Base-by-base conservation (phyloP, 257 asterid species). In the Haberlea rhodopensis region DNA sequence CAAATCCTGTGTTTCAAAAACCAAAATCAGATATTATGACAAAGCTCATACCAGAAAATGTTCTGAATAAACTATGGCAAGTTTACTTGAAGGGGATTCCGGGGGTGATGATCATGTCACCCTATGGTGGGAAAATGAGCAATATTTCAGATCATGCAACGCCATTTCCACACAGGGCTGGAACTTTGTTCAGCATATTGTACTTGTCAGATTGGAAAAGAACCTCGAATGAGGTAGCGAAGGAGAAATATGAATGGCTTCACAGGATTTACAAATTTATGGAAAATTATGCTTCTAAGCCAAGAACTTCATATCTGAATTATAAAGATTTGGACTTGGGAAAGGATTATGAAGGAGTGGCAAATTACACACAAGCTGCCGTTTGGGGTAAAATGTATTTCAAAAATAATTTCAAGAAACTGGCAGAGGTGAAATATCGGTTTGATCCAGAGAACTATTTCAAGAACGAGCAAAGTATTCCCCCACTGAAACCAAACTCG, bases 401-500 rank as follows among this genome's bases (percentile, higher is more conserved):
- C 56, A 75, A 69, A 29, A 19, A 21, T 22, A 80, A 76, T 40
- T 79, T 70, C 24, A 61, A 76, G n/a, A 73, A 63, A 5, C 28
- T 80, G 67, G 85, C 73, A 16, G 45, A 63, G 31, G 66, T 73
- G 32, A 80, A 80, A 29, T 46, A 73, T 0, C 27, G 0, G 27
- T 72, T 63, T 0, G 80, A 80, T 49, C 75, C 69, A 0, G 40
- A 27, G 1, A 71, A 76, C 51, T 76, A 70, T 75, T 79, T 79
- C 67, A 70, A 77, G 6, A 66, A 79, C n/a, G 79, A 73, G 24
- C 84, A 79, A 23, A 76, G 79, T 31, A 76, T 80, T 48, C 75
- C 75, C 1, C 48, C 18, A 40, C 18, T 40, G 48, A 11, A 13
- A 40, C 46, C 46, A 37, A 2, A 37, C 4, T 37, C 46, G 1